A percentile compares a stretch with the other conserved stretches of the same genome.
Conservation (phyloP, 495 filamentous ascomycete genomes). For the Tuber aestivum region DNA sequence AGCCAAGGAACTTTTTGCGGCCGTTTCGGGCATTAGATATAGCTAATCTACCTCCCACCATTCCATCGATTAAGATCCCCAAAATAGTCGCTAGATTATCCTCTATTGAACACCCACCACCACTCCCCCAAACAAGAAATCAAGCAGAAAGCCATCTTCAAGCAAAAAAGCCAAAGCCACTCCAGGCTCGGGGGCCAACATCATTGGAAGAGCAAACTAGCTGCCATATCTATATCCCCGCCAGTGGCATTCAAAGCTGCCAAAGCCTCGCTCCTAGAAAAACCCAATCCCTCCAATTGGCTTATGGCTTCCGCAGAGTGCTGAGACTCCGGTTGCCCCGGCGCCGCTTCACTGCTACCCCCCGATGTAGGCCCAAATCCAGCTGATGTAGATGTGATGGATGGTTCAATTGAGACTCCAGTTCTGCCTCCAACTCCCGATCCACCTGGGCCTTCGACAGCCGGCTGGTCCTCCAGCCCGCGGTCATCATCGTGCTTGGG, state of each 20-base stretch:
- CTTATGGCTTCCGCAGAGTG: slow-evolving; percentile 59
- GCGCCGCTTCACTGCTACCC: slow-evolving; percentile 22
- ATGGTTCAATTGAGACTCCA: slow-evolving; percentile 69
- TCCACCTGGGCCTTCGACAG: slow-evolving; percentile 76
- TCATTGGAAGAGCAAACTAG: slow-evolving; percentile 65
- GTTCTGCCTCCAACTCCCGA: slow-evolving; percentile 76
- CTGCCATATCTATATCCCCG: slow-evolving; percentile 81
- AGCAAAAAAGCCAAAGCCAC: neutral
- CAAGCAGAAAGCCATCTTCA: neutral
- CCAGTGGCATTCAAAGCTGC: slow-evolving; percentile 73
- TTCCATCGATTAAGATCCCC: neutral
- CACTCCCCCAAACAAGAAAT: neutral
- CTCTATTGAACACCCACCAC: slow-evolving; percentile 2
- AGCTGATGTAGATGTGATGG: slow-evolving; percentile 45
- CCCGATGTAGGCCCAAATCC: slow-evolving; percentile 16
- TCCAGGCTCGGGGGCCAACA: neutral
- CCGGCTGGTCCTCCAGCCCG: slow-evolving; percentile 69
- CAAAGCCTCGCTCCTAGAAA: slow-evolving; percentile 68
- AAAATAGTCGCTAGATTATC: neutral
- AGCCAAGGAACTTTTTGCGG: neutral
- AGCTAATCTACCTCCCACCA: neutral
- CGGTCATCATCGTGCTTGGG: slow-evolving; percentile 68
- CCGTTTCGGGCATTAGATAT: neutral
- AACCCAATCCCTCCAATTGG: slow-evolving; percentile 71
- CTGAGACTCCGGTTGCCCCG: slow-evolving; percentile 35